Percentiles rank a stretch among this genome's conserved stretches.
Conservation (phyloP, 768 basidiomycete species). For the Tricholomella constricta region DNA sequence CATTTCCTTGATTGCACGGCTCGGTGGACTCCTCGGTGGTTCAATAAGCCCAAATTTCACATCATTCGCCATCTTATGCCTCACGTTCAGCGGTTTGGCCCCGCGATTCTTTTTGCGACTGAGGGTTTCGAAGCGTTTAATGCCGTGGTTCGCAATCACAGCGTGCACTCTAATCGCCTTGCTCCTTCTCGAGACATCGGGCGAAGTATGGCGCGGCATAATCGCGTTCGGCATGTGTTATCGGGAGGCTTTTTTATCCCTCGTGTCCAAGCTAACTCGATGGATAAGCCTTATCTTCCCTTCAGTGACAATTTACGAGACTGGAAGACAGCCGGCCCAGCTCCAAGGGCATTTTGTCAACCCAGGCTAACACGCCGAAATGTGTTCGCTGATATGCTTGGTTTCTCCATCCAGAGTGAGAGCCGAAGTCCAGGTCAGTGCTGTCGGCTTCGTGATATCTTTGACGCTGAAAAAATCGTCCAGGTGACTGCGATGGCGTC, state of each 20-base stretch:
- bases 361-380: no score
- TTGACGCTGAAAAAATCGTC: no score
- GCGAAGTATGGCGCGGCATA: neutral
- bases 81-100: constrained; percentile 34
- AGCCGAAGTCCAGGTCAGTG: no score
- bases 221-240: neutral
- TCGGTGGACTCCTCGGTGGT: constrained; percentile 26
- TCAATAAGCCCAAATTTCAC: constrained; percentile 41
- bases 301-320: neutral
- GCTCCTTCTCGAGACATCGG: constrained; percentile 27
- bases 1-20: constrained; percentile 29
- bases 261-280: neutral
- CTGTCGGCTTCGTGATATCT: no score
- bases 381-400: no score
- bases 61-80: constrained; percentile 30
- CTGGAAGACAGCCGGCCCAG: no score
- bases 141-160: constrained; percentile 20
- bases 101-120: constrained; percentile 35
- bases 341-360: no score
- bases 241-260: neutral
- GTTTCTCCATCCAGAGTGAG: no score
- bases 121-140: constrained; percentile 29
- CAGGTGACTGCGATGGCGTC: no score
- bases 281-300: neutral
- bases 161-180: constrained; percentile 25